Evolutionary conservation across 495 filamentous ascomycete genomes (phyloP).

Genomic region (Xylaria telfairii): DNA sequence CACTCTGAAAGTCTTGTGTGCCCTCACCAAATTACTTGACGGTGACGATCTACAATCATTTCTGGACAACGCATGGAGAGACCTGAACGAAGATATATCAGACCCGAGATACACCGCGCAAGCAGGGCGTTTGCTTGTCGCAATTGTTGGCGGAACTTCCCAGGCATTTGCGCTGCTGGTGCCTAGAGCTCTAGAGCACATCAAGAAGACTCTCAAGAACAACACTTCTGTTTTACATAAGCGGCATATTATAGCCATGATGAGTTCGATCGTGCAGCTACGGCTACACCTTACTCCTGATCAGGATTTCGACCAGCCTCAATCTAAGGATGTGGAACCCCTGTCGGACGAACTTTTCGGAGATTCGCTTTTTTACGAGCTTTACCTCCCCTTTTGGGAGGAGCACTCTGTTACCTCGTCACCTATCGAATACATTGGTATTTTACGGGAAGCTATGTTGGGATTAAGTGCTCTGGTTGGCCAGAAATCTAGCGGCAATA

Average conservation of each 20-base stretch:
- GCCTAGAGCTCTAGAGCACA: constrained; percentile 41
- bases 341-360: constrained; percentile 35
- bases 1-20: constrained; percentile 53
- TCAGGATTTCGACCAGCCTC: constrained; percentile 27
- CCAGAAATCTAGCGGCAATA: constrained; percentile 35
- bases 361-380: constrained; percentile 43
- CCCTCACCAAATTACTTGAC: constrained; percentile 47
- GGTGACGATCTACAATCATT: constrained; percentile 43
- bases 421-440: constrained; percentile 35
- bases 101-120: constrained; percentile 53
- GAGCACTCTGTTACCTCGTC: constrained; percentile 31
- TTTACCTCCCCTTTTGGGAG: constrained; percentile 50
- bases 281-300: constrained; percentile 41
- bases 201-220: constrained; percentile 47
- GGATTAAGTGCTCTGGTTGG: constrained; percentile 47
- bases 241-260: constrained; percentile 47
- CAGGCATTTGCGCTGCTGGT: constrained; percentile 44
- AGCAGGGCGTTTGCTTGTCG: constrained; percentile 53
- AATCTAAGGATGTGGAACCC: constrained; percentile 2
- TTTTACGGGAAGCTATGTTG: constrained; percentile 47
- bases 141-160: constrained; percentile 44
- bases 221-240: constrained; percentile 49
- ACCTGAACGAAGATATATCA: constrained; percentile 51
- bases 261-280: constrained; percentile 48
- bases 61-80: constrained; percentile 45